Conservation (phyloP, 768 basidiomycete genomes). For the Pulveroboletus ravenelii region DNA sequence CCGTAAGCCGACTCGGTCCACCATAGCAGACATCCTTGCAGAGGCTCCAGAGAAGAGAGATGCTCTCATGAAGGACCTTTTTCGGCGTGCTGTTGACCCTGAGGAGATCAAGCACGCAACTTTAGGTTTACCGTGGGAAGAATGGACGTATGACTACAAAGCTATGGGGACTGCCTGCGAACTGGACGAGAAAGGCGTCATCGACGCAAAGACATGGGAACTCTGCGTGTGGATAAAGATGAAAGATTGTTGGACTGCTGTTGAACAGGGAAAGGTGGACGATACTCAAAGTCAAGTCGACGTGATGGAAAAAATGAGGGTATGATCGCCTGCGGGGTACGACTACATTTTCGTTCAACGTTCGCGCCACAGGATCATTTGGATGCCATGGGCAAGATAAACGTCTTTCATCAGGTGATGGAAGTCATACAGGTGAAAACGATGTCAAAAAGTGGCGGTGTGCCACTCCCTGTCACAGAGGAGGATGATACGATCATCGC, state of each 20-base stretch:
- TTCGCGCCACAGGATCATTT: constrained; percentile 20
- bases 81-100: constrained; percentile 28
- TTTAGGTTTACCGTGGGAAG: constrained; percentile 31
- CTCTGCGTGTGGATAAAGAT: constrained; percentile 33
- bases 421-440: constrained; percentile 32
- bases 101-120: constrained; percentile 22
- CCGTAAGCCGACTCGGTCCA: constrained; percentile 27
- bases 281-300: constrained; percentile 18
- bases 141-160: constrained; percentile 29
- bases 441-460: constrained; percentile 18
- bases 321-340: constrained; percentile 1
- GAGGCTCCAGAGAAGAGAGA: constrained; percentile 27
- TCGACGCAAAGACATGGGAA: constrained; percentile 25
- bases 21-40: constrained; percentile 21
- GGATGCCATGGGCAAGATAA: constrained; percentile 26
- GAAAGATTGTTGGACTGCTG: constrained; percentile 23
- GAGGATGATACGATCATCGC: constrained; percentile 30
- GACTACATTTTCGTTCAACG: background rate
- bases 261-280: constrained; percentile 26
- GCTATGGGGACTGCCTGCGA: constrained; percentile 27
- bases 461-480: constrained; percentile 22
- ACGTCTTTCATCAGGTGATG: constrained; percentile 32
- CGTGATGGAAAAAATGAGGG: constrained; percentile 30
- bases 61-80: constrained; percentile 19
- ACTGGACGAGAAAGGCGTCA: constrained; percentile 16